These are phyloP conservation scores for Clonostachys byssicola DNA, from an alignment of 2,329 filamentous ascomycete genomes.

Conservation along the genomic window DNA sequence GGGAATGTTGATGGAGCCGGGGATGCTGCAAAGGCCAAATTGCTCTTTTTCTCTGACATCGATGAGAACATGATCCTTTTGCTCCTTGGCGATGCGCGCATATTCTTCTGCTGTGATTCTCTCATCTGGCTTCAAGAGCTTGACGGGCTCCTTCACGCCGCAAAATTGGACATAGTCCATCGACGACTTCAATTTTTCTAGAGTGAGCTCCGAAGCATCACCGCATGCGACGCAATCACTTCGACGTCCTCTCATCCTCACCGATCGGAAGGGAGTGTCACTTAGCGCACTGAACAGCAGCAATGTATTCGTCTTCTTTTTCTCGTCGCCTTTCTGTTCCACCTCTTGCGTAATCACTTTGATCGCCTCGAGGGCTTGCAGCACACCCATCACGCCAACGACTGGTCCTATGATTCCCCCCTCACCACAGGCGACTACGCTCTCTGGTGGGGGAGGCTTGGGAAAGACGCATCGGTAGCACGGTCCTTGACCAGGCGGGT, in stretches of 20 bases:
- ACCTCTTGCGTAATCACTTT: constrained; percentile 62
- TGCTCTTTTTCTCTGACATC: constrained; percentile 85
- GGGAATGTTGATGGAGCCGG: constrained; percentile 70
- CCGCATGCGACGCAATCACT: constrained; percentile 76
- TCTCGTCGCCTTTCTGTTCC: constrained; percentile 11
- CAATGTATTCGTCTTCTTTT: constrained; percentile 27
- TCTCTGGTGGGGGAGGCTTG: constrained; percentile 77
- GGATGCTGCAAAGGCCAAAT: constrained; percentile 73
- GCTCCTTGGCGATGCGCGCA: constrained; percentile 17
- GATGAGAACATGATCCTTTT: constrained; percentile 53
- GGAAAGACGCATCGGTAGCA: constrained; percentile 96
- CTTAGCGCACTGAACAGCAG: constrained; percentile 39
- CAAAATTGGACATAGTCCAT: constrained; percentile 88
- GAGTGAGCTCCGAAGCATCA: constrained; percentile 54
- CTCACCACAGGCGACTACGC: constrained; percentile 83
- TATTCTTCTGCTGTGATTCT: constrained; percentile 65
- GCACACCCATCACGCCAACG: constrained; percentile 86
- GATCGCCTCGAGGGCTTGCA: constrained; percentile 87
- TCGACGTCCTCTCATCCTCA: constrained; percentile 68
- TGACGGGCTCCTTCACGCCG: constrained; percentile 53
- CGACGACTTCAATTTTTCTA: constrained; percentile 55
- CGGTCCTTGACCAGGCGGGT: constrained; percentile 37
- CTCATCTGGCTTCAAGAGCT: constrained; percentile 57
- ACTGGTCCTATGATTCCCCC: constrained; percentile 90
- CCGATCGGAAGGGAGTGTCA: constrained; percentile 59